Evolutionary conservation across 169 alveolate species (phyloP).

Genomic region (Cryptosporidium tyzzeri): DNA sequence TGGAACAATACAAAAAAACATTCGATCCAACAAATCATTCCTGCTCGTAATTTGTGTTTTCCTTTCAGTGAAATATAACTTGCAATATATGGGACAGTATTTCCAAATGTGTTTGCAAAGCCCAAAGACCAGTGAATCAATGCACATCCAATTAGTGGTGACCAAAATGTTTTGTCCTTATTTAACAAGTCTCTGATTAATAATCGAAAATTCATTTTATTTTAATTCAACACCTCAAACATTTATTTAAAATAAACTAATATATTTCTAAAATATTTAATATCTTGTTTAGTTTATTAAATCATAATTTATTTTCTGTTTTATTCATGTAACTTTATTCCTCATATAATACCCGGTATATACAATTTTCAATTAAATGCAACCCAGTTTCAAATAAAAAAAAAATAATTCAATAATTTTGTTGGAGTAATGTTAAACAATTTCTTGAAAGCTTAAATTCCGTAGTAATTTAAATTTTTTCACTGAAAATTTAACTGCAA

Average conservation of each 20-base stretch:
- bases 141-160: conserved; percentile 52
- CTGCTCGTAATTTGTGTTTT: neutral
- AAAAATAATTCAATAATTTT: neutral
- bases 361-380: neutral
- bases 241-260: neutral
- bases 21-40: conserved; percentile 65
- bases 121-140: conserved; percentile 74
- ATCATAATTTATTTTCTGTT: neutral
- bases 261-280: neutral
- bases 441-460: neutral
- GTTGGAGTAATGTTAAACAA: neutral
- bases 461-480: neutral
- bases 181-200: neutral
- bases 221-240: neutral
- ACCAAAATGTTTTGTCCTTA: conserved; percentile 24
- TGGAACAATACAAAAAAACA: conserved; percentile 51
- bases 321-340: neutral
- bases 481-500: neutral
- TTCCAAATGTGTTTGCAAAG: conserved; percentile 55
- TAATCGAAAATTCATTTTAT: neutral
- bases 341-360: neutral
- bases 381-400: neutral
- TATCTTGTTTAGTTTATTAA: neutral
- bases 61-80: conserved; percentile 53
- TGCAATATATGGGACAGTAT: conserved; percentile 58